A percentile compares a stretch with the other conserved stretches of the same genome.
phyloP scores from a whole-genome alignment of 345 rosid species.

The Syzygium aqueum region DNA sequence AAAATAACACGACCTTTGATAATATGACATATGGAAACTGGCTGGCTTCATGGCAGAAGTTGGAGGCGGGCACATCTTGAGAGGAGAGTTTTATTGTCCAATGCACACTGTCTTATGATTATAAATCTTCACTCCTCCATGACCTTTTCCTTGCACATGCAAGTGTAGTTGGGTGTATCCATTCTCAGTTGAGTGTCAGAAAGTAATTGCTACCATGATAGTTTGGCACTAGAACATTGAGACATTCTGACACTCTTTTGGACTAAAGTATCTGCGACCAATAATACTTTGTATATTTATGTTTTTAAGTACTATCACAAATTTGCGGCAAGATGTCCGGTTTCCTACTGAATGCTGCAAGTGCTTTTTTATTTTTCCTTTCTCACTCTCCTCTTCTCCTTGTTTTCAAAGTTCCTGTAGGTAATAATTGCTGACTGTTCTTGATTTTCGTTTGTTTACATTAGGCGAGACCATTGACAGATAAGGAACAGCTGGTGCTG shows the following conservation, averaged over 20 bases:
- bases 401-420: neutral
- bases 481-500: constrained; percentile 79
- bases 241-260: neutral
- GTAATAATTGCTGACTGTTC: neutral
- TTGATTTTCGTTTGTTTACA: neutral
- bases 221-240: neutral
- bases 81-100: neutral
- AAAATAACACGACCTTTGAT: neutral
- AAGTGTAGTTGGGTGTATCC: neutral
- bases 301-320: neutral
- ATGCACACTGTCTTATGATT: neutral
- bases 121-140: neutral
- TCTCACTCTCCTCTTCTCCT: neutral
- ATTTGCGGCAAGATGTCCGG: neutral
- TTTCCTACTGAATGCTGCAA: neutral
- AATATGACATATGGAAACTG: neutral
- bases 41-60: neutral
- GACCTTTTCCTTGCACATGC: neutral
- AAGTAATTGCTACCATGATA: neutral
- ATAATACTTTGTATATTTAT: neutral
- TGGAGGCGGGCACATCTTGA: neutral
- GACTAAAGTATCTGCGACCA: neutral
- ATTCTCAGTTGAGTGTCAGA: neutral
- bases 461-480: constrained; percentile 76
- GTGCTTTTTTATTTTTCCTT: neutral